Evolutionary conservation across 2,329 filamentous ascomycete genomes (phyloP).

Genomic region (Pseudogymnoascus sp.): DNA sequence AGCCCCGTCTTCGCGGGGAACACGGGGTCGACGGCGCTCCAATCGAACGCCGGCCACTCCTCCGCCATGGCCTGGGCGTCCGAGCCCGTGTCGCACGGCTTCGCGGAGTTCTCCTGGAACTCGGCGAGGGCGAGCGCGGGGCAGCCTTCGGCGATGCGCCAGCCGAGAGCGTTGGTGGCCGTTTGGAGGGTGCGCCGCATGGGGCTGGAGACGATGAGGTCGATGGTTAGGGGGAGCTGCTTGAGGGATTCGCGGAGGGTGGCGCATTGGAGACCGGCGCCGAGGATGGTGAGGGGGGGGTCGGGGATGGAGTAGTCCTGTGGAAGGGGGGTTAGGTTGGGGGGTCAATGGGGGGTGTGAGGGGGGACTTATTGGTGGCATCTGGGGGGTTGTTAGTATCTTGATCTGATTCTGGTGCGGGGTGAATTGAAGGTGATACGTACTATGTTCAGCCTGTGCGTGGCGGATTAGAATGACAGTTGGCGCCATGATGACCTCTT

Average conservation of each 20-base stretch:
- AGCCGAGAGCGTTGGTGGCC: constrained; percentile 23
- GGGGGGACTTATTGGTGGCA: constrained; percentile 24
- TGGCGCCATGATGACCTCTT: constrained; percentile 27
- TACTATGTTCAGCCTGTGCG: constrained; percentile 34
- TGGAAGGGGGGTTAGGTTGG: too few species aligned
- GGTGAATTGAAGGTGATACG: constrained; percentile 19
- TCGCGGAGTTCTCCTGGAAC: constrained; percentile 26
- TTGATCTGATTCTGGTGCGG: neutral
- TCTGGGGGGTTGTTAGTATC: constrained; percentile 17
- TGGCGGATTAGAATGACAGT: constrained; percentile 35
- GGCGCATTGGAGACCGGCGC: too few species aligned
- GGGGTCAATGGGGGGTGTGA: too few species aligned
- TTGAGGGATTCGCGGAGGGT: constrained; percentile 19
- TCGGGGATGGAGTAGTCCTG: too few species aligned
- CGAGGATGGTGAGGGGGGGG: too few species aligned
- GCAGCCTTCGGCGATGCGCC: constrained; percentile 24
- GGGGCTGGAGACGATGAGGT: constrained; percentile 26
- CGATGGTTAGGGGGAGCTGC: constrained; percentile 22
- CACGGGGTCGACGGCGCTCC: constrained; percentile 23
- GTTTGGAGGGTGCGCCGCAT: constrained; percentile 26
- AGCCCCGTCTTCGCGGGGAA: constrained; percentile 25
- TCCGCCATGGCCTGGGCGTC: constrained; percentile 19
- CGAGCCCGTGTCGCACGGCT: constrained; percentile 25
- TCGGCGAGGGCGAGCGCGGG: constrained; percentile 23
- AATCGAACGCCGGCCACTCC: constrained; percentile 28